These are phyloP conservation scores for Penicillium verhagenii DNA, from an alignment of 495 filamentous ascomycete species.

Conservation along the genomic window DNA sequence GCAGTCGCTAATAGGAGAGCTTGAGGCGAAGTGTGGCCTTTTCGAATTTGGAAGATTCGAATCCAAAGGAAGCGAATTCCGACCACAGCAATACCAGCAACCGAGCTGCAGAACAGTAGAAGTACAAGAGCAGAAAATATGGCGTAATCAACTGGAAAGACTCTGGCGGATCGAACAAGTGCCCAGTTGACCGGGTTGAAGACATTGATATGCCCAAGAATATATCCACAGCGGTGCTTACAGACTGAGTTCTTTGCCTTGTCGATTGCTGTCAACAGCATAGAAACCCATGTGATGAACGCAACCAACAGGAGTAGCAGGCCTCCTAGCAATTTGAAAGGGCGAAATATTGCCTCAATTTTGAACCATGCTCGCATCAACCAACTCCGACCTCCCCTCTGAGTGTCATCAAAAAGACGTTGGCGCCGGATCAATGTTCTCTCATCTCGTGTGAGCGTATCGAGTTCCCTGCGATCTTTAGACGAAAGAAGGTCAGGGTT, in stretches of 20 bases:
- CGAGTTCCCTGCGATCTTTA: constrained; percentile 86
- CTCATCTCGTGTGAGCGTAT: constrained; percentile 83
- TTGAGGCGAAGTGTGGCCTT: constrained; percentile 85
- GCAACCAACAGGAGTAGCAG: constrained; percentile 70
- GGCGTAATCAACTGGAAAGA: constrained; percentile 90
- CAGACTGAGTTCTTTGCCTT: constrained; percentile 94
- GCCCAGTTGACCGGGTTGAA: constrained; percentile 95
- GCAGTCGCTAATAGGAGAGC: constrained; percentile 89
- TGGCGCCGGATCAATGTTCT: constrained; percentile 87
- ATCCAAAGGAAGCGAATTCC: constrained; percentile 97
- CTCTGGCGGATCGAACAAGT: constrained; percentile 74
- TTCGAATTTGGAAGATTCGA: constrained; percentile 82
- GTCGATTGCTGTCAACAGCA: constrained; percentile 94
- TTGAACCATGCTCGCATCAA: constrained; percentile 74
- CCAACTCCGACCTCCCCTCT: constrained; percentile 67
- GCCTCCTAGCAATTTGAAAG: constrained; percentile 83
- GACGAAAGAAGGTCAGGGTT: constrained; percentile 69
- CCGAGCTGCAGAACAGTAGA: constrained; percentile 80
- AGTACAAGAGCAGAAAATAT: constrained; percentile 80
- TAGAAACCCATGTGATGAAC: constrained; percentile 78
- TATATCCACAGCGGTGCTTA: constrained; percentile 87
- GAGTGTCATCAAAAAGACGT: constrained; percentile 76
- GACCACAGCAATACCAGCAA: constrained; percentile 79
- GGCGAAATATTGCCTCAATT: constrained; percentile 71
- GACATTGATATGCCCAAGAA: constrained; percentile 85